Conservation (phyloP, 257 asterid species). For the Osmanthus fragrans region DNA sequence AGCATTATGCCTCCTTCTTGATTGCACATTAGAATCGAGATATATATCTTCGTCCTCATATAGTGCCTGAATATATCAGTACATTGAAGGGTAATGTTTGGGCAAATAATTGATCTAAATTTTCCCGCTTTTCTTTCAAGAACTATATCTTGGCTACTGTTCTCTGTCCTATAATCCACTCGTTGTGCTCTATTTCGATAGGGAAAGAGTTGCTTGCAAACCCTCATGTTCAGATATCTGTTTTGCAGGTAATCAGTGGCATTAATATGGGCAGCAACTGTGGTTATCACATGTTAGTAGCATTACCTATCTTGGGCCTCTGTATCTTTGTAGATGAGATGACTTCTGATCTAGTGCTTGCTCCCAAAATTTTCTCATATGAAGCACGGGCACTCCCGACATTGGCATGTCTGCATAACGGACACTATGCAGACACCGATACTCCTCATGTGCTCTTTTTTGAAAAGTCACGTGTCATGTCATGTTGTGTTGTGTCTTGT, state of each 20-base stretch:
- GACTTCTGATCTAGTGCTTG: not conserved
- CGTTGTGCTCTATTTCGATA: slow-evolving; percentile 6
- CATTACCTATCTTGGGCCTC: not conserved
- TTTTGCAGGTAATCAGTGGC: slow-evolving; percentile 56
- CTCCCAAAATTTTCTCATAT: not conserved
- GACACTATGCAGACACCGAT: not conserved
- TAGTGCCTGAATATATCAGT: not conserved
- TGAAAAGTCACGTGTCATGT: not conserved
- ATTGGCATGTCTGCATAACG: not conserved
- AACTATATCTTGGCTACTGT: slow-evolving; percentile 13
- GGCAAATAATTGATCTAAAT: not conserved
- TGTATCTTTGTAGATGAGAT: not conserved
- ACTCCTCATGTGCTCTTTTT: not conserved
- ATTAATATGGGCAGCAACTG: slow-evolving; percentile 62
- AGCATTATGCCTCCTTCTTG: not conserved
- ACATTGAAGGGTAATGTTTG: slow-evolving; percentile 2
- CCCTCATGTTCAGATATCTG: slow-evolving; percentile 2
- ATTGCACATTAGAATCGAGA: not conserved
- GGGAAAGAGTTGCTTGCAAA: not conserved
- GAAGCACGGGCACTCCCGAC: not conserved
- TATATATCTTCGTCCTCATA: slow-evolving; percentile 2
- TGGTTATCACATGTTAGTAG: slow-evolving; percentile 51
- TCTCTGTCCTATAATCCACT: not conserved
- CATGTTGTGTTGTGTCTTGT: not conserved
- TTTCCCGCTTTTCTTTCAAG: not conserved